phyloP scores from a whole-genome alignment of 805 yeast species.

The Zygoascus ofunaensis region DNA sequence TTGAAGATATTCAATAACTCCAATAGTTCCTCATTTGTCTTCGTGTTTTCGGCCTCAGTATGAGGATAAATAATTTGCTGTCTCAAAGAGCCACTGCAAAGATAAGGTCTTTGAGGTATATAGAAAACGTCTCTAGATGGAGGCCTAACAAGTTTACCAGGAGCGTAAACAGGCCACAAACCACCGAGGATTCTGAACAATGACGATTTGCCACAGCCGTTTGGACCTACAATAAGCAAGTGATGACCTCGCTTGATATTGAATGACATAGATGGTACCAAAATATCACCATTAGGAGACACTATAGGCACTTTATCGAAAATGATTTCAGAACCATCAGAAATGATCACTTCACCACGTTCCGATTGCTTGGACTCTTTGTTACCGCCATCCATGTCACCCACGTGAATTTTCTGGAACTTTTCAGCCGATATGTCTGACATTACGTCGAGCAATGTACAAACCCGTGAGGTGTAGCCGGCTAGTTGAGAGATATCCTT shows the following conservation, averaged over 20 bases:
- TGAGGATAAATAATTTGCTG: conserved; percentile 90
- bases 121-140: conserved; percentile 63
- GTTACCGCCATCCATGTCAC: conserved; percentile 13
- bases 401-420: conserved; percentile 23
- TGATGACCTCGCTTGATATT: conserved; percentile 75
- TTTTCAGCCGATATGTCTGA: conserved; percentile 37
- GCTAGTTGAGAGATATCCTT: conserved; percentile 73
- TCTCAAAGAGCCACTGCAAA: conserved; percentile 67
- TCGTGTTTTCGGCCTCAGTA: conserved; percentile 41
- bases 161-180: conserved; percentile 69
- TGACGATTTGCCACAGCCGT: conserved; percentile 94
- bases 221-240: conserved; percentile 85
- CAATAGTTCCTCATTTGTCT: conserved; percentile 27
- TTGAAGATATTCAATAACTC: conserved; percentile 30
- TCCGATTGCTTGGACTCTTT: conserved; percentile 13
- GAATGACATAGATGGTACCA: conserved; percentile 59
- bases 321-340: conserved; percentile 47
- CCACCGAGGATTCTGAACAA: conserved; percentile 86
- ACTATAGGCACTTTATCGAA: conserved; percentile 71
- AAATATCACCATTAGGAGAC: conserved; percentile 73
- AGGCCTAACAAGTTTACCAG: conserved; percentile 53
- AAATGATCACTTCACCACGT: conserved; percentile 22
- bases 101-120: conserved; percentile 86
- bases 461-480: conserved; percentile 71
- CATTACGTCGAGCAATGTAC: conserved; percentile 59